These are phyloP conservation scores for Aquilaria sinensis DNA, from an alignment of 345 rosid genomes.

Conservation along the genomic window DNA sequence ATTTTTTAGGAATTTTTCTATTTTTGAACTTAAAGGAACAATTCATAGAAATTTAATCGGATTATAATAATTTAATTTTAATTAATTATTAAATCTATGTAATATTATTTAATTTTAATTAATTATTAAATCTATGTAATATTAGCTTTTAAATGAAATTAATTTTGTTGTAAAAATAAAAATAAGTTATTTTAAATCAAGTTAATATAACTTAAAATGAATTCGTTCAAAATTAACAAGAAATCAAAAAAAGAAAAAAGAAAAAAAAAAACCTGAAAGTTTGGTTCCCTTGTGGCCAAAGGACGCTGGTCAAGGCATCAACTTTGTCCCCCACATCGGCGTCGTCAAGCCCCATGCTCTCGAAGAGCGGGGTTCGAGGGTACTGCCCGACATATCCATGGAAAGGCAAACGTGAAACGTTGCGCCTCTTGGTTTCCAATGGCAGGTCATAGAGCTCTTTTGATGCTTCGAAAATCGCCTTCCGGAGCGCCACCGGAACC, in stretches of 20 bases:
- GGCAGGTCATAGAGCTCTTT: slow-evolving; percentile 56
- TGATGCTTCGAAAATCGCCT: slow-evolving; percentile 23
- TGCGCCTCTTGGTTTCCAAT: slow-evolving; percentile 36
- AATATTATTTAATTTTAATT: no score
- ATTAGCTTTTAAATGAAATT: no score
- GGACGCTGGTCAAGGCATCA: slow-evolving; percentile 18
- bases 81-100: no score
- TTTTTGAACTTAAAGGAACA: no score
- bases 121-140: no score
- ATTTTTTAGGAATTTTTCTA: no score
- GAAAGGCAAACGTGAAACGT: slow-evolving; percentile 38
- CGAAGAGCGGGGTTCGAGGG: slow-evolving; percentile 46
- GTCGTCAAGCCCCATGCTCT: slow-evolving; percentile 60
- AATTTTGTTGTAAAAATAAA: no score
- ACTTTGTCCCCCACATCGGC: slow-evolving; percentile 29
- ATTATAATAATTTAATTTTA: no score
- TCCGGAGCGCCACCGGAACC: slow-evolving; percentile 27
- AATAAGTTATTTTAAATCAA: no score
- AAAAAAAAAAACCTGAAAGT: slow-evolving; percentile 37
- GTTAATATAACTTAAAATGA: no score
- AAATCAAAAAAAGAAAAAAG: neutral
- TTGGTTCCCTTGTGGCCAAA: slow-evolving; percentile 56
- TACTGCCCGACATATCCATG: slow-evolving; percentile 58
- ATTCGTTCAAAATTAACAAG: no score
- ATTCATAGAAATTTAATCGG: no score